A percentile compares a stretch with the other conserved stretches of the same genome.
phyloP scores from a whole-genome alignment of 441 rosid species.

The Adansonia madagascariensis region DNA sequence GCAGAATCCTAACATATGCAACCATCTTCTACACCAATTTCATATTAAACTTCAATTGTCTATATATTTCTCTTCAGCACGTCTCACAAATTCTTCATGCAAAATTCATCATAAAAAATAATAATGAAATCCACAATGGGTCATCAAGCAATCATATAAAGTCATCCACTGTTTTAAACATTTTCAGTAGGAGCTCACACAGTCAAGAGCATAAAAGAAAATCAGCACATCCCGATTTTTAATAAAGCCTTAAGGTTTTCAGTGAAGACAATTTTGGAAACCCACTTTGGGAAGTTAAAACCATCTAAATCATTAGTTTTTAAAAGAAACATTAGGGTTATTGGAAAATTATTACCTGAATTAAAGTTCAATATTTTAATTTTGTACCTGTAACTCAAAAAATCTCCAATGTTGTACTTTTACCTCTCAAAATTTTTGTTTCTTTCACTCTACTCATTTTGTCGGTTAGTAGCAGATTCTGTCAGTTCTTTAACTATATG shows the following conservation, averaged over 20 bases:
- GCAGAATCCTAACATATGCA: conserved; percentile 16
- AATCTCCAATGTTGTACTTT: not conserved
- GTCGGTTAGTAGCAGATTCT: conserved; percentile 33
- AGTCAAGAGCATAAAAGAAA: not conserved
- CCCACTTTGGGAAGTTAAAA: conserved; percentile 8
- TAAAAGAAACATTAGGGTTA: not conserved
- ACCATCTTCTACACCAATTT: conserved; percentile 9
- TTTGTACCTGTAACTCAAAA: not conserved
- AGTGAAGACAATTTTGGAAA: conserved; percentile 6
- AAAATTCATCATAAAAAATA: not conserved
- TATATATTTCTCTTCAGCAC: not conserved
- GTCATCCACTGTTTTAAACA: not conserved
- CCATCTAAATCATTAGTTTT: not conserved
- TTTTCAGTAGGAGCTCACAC: not conserved
- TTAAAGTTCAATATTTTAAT: not conserved
- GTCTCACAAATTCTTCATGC: conserved; percentile 17
- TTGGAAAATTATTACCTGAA: not conserved
- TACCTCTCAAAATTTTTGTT: not conserved
- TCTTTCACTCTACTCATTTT: not conserved
- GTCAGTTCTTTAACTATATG: not conserved
- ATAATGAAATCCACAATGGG: conserved; percentile 14
- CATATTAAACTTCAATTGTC: not conserved
- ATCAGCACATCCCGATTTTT: not conserved
- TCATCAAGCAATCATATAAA: conserved; percentile 3
- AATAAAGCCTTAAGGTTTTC: not conserved